Percentiles rank a stretch among this genome's conserved stretches.
Evolutionary conservation across 306 rosid species (phyloP).

Genomic region (Heteromeles arbutifolia): DNA sequence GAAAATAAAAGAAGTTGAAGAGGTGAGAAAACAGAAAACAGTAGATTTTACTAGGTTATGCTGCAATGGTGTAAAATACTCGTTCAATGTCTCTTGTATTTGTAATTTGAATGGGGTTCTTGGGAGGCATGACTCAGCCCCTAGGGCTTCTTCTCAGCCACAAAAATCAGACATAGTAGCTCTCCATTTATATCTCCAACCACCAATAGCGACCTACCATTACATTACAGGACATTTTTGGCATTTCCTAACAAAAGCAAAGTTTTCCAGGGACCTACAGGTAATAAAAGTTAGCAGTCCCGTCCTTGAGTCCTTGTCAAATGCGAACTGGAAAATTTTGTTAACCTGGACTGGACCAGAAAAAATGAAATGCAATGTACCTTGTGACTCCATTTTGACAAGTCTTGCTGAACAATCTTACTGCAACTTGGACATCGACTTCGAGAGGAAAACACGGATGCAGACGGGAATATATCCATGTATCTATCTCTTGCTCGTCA

Average conservation of each 20-base stretch:
- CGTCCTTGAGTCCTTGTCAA: constrained; percentile 14
- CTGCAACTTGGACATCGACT: background rate
- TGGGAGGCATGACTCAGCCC: background rate
- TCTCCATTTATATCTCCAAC: constrained; percentile 14
- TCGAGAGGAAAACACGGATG: background rate
- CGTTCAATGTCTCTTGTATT: background rate
- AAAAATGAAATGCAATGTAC: background rate
- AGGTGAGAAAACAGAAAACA: background rate
- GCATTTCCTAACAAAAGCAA: constrained; percentile 1
- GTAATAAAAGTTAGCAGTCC: constrained; percentile 16
- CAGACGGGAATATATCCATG: background rate
- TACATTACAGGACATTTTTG: constrained; percentile 2
- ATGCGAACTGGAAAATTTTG: background rate
- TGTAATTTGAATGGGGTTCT: background rate
- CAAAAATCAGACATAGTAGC: background rate
- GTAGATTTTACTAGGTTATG: background rate
- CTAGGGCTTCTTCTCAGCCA: background rate
- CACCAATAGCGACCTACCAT: background rate
- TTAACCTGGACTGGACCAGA: constrained; percentile 10
- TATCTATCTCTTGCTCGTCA: too few relatives aligned
- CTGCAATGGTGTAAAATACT: too few relatives aligned
- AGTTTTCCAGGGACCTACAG: constrained; percentile 8
- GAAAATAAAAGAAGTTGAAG: background rate
- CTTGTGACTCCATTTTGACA: background rate
- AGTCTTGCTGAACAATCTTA: background rate